Conservation (phyloP, 2,329 filamentous ascomycete genomes). For the Talaromyces sp. region DNA sequence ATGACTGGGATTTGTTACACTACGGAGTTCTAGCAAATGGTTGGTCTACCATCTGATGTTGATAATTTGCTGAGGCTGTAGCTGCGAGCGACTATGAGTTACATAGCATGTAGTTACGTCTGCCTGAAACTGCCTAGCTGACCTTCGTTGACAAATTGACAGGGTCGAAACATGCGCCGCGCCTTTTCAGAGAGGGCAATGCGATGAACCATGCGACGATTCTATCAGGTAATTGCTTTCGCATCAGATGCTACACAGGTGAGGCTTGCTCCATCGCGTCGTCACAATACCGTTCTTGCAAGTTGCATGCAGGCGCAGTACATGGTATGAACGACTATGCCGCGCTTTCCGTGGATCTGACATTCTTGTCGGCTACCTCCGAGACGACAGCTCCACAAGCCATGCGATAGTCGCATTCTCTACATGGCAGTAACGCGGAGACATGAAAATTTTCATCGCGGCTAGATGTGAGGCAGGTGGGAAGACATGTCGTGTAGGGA, state of each 20-base stretch:
- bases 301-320: background rate
- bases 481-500: background rate
- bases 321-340: background rate
- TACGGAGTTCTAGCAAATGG: background rate
- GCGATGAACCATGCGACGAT: background rate
- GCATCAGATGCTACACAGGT: background rate
- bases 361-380: conserved; percentile 1
- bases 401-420: background rate
- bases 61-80: background rate
- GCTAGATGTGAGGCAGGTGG: background rate
- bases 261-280: background rate
- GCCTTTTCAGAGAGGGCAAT: background rate
- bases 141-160: background rate
- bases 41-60: background rate
- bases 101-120: too few relatives aligned
- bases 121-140: background rate
- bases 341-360: conserved; percentile 7
- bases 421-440: background rate
- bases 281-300: background rate
- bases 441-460: background rate
- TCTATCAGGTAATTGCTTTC: background rate
- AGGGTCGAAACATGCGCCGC: background rate
- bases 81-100: background rate
- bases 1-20: background rate
- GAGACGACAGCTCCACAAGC: conserved; percentile 5